Conservation (phyloP, 2,329 filamentous ascomycete genomes). For the Coleophoma crateriformis region DNA sequence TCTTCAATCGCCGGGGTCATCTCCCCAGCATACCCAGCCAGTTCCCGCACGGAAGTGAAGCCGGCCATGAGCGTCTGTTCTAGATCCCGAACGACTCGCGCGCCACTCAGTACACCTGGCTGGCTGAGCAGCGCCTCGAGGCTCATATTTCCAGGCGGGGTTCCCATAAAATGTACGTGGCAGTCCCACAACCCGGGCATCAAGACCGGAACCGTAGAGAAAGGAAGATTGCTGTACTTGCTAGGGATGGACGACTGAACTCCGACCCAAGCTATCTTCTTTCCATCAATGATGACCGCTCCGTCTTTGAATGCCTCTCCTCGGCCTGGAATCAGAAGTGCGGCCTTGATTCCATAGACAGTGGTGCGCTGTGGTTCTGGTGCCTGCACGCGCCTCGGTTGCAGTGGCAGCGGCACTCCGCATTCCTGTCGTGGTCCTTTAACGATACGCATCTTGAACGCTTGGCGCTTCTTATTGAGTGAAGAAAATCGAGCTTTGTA, state of each 20-base stretch:
- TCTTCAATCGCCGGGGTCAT: constrained; percentile 35
- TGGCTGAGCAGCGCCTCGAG: background rate
- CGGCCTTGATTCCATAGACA: constrained; percentile 6
- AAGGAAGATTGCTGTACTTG: constrained; percentile 25
- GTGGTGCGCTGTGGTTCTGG: too few relatives aligned
- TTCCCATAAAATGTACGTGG: constrained; percentile 42
- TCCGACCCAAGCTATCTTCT: constrained; percentile 35
- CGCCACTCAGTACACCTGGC: constrained; percentile 30
- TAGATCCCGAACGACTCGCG: constrained; percentile 34
- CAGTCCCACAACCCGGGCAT: constrained; percentile 50
- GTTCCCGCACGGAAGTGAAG: constrained; percentile 44
- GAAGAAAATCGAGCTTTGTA: too few relatives aligned
- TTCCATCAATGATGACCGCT: constrained; percentile 32
- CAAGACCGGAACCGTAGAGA: constrained; percentile 33
- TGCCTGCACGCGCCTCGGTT: too few relatives aligned
- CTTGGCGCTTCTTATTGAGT: too few relatives aligned
- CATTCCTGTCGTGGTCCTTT: too few relatives aligned
- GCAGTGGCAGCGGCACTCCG: too few relatives aligned
- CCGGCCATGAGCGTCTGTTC: constrained; percentile 37
- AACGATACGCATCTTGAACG: too few relatives aligned
- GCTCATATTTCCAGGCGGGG: constrained; percentile 10
- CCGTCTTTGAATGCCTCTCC: constrained; percentile 34
- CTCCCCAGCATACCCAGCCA: constrained; percentile 40
- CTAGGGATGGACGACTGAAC: constrained; percentile 22
- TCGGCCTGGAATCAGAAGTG: constrained; percentile 40